Conservation (phyloP, 305 asterid species). For the Striga hermonthica region DNA sequence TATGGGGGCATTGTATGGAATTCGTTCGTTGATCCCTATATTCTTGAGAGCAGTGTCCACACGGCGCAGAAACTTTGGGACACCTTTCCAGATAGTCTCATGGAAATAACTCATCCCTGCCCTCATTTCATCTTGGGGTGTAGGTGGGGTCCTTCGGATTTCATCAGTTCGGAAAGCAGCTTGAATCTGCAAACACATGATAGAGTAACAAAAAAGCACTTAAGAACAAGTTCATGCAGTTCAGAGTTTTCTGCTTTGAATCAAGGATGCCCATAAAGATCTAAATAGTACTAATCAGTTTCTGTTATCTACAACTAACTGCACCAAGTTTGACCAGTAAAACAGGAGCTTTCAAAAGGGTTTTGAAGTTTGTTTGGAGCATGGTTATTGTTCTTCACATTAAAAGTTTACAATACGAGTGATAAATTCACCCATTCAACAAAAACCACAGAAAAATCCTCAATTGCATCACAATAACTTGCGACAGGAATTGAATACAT, state of each 20-base stretch:
- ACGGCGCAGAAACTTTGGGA: constrained; percentile 87
- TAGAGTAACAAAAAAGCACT: background rate
- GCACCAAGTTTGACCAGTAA: too few relatives aligned
- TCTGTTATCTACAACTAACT: too few relatives aligned
- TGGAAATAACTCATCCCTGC: constrained; percentile 99
- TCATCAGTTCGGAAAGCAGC: constrained; percentile 99
- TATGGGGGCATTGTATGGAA: constrained; percentile 92
- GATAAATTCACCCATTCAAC: background rate
- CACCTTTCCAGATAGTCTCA: constrained; percentile 98
- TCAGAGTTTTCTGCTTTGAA: background rate
- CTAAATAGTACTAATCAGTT: too few relatives aligned
- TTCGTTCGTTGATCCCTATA: constrained; percentile 87
- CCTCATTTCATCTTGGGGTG: constrained; percentile 99
- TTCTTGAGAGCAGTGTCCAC: constrained; percentile 93
- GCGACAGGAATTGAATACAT: constrained; percentile 1
- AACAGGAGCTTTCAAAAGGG: background rate
- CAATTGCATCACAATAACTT: background rate
- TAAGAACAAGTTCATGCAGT: background rate
- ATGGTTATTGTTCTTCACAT: background rate
- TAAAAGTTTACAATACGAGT: background rate
- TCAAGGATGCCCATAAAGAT: too few relatives aligned
- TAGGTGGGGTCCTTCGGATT: constrained; percentile 87
- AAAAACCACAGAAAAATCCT: background rate
- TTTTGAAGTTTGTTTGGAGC: background rate
- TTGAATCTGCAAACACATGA: constrained; percentile 66